Percentiles rank a stretch among this genome's conserved stretches.
phyloP scores from a whole-genome alignment of 2,329 filamentous ascomycete species.

The Clarireedia paspali region DNA sequence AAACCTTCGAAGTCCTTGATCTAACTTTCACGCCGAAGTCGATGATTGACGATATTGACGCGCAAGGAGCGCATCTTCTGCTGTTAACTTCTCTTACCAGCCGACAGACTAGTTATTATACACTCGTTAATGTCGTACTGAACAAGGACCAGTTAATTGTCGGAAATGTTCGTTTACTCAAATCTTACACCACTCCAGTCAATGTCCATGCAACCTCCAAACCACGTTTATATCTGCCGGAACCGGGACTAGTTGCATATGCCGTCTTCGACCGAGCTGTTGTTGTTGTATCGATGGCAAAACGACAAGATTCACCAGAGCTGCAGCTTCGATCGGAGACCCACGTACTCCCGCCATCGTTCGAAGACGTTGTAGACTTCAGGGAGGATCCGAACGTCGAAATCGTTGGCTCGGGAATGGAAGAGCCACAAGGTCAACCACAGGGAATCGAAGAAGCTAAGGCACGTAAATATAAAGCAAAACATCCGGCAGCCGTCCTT shows the following conservation, averaged over 20 bases:
- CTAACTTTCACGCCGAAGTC: conserved; percentile 62
- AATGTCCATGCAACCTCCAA: conserved; percentile 33
- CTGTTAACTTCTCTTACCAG: conserved; percentile 51
- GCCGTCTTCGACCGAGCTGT: conserved; percentile 72
- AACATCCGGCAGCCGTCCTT: conserved; percentile 54
- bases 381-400: conserved; percentile 56
- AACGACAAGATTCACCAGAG: conserved; percentile 62
- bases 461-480: conserved; percentile 45
- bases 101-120: conserved; percentile 54
- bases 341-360: conserved; percentile 55
- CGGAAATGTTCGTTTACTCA: conserved; percentile 60
- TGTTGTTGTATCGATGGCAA: conserved; percentile 66
- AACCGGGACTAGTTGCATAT: conserved; percentile 73
- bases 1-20: conserved; percentile 69
- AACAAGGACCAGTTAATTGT: conserved; percentile 46
- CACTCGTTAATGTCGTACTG: conserved; percentile 65
- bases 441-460: conserved; percentile 40
- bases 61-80: conserved; percentile 48
- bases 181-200: conserved; percentile 51
- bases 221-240: conserved; percentile 69
- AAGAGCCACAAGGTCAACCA: conserved; percentile 42
- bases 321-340: conserved; percentile 66
- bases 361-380: conserved; percentile 83
- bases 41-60: conserved; percentile 42
- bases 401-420: conserved; percentile 55